A percentile compares a stretch with the other conserved stretches of the same genome.
Evolutionary conservation across 805 yeast species (phyloP).

Genomic region (Debaryomyces maramus): DNA sequence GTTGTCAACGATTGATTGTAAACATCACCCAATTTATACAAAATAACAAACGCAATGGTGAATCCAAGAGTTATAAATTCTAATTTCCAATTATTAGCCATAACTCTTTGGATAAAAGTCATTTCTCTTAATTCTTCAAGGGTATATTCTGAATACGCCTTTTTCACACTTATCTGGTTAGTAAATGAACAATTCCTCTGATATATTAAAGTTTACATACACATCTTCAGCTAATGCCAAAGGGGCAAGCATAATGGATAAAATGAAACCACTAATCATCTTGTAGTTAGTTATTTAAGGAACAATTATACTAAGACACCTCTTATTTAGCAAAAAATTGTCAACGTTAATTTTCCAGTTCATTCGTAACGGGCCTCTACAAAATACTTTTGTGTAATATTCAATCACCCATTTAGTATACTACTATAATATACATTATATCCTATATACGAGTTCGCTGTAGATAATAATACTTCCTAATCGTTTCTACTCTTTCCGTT

Average conservation of each 20-base stretch:
- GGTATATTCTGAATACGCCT: conserved; percentile 28
- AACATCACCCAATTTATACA: conserved; percentile 59
- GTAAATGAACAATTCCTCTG: background rate
- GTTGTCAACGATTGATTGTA: conserved; percentile 59
- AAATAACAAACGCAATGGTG: conserved; percentile 47
- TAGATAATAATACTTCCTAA: background rate
- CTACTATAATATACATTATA: background rate
- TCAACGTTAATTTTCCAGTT: background rate
- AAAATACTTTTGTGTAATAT: conserved; percentile 2
- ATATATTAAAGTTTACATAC: conserved; percentile 5
- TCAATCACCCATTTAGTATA: background rate
- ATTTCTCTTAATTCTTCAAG: conserved; percentile 57
- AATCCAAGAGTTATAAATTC: conserved; percentile 60
- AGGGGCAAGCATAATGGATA: background rate
- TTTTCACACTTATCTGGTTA: too few species aligned
- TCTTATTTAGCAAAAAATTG: too few species aligned
- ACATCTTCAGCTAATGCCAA: conserved; percentile 5
- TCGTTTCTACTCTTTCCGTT: conserved; percentile 24
- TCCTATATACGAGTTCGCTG: background rate
- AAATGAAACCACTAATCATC: background rate
- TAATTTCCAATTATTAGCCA: conserved; percentile 70
- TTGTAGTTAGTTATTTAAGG: background rate
- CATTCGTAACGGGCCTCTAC: too few species aligned
- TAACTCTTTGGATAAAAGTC: conserved; percentile 59
- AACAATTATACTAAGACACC: too few species aligned